Percentiles rank a stretch among this genome's conserved stretches.
phyloP scores from a whole-genome alignment of 768 basidiomycete genomes.

The Lactarius pseudohatsudake region DNA sequence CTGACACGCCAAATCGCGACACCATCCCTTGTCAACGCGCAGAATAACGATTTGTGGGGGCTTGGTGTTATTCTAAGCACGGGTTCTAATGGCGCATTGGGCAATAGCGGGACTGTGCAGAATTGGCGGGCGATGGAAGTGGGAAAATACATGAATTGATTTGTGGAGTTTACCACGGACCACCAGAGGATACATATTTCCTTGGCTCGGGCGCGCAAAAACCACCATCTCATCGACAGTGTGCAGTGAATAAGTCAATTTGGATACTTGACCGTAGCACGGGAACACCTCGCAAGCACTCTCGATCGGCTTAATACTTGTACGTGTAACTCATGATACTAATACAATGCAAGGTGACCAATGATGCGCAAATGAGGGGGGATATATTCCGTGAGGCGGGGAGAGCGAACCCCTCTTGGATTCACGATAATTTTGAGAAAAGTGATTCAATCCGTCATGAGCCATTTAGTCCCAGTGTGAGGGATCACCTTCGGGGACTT shows the following conservation, averaged over 20 bases:
- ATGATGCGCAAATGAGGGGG: constrained; percentile 7
- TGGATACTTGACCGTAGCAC: background rate
- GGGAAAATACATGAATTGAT: constrained; percentile 73
- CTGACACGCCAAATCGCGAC: constrained; percentile 81
- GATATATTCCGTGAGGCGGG: constrained; percentile 17
- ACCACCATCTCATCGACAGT: background rate
- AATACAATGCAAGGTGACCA: constrained; percentile 23
- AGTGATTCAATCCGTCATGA: background rate
- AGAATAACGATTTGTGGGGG: constrained; percentile 76
- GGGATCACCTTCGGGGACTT: constrained; percentile 7
- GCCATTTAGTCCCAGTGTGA: constrained; percentile 4
- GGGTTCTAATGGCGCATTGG: constrained; percentile 57
- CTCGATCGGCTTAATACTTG: constrained; percentile 1
- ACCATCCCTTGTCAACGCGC: constrained; percentile 67
- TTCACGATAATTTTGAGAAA: constrained; percentile 14
- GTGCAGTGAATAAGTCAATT: background rate
- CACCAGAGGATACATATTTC: background rate
- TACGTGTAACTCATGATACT: constrained; percentile 17
- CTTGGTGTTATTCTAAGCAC: constrained; percentile 61
- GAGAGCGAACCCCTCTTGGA: background rate
- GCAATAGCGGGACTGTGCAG: constrained; percentile 66
- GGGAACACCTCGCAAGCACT: background rate
- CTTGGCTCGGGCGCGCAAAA: background rate
- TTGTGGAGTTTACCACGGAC: background rate
- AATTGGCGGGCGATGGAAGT: constrained; percentile 76